Percentiles rank a stretch among this genome's conserved stretches.
Evolutionary conservation across 2,329 filamentous ascomycete genomes (phyloP).

Genomic region (Penicillium sp.): DNA sequence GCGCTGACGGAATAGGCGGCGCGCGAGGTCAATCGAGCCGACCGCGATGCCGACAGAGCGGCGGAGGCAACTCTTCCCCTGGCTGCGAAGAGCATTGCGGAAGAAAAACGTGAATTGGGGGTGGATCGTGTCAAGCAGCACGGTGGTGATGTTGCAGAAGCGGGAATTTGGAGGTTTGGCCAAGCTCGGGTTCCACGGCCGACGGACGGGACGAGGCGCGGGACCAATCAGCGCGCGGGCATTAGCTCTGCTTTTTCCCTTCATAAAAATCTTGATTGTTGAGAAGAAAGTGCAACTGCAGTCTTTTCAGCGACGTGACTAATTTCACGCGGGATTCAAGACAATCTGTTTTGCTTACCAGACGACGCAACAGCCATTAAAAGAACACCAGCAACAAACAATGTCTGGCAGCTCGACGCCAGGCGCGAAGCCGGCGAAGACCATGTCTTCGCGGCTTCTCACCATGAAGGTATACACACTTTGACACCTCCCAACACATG

Average conservation of each 20-base stretch:
- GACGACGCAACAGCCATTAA: no score
- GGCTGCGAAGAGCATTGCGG: constrained; percentile 43
- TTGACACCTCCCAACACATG: not conserved
- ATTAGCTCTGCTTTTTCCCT: constrained; percentile 19
- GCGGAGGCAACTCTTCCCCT: constrained; percentile 39
- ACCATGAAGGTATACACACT: constrained; percentile 68
- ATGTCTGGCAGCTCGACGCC: constrained; percentile 42
- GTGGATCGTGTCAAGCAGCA: constrained; percentile 12
- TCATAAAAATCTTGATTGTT: constrained; percentile 17
- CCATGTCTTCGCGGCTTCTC: constrained; percentile 80
- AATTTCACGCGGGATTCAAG: not conserved
- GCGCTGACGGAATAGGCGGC: constrained; percentile 42
- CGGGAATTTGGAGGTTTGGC: constrained; percentile 32
- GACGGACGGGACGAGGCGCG: not conserved
- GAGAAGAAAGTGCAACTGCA: not conserved
- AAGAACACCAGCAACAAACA: constrained; percentile 10
- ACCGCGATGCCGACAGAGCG: constrained; percentile 36
- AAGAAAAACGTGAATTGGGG: constrained; percentile 10
- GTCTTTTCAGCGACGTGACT: not conserved
- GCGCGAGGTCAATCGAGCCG: constrained; percentile 19
- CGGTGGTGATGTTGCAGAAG: constrained; percentile 19
- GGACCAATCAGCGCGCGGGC: constrained; percentile 23
- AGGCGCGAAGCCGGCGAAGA: constrained; percentile 58
- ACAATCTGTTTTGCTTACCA: no score
- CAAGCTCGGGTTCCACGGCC: constrained; percentile 18